Base-by-base conservation (phyloP, 2,329 filamentous ascomycete species). In the Alternaria sp. region DNA sequence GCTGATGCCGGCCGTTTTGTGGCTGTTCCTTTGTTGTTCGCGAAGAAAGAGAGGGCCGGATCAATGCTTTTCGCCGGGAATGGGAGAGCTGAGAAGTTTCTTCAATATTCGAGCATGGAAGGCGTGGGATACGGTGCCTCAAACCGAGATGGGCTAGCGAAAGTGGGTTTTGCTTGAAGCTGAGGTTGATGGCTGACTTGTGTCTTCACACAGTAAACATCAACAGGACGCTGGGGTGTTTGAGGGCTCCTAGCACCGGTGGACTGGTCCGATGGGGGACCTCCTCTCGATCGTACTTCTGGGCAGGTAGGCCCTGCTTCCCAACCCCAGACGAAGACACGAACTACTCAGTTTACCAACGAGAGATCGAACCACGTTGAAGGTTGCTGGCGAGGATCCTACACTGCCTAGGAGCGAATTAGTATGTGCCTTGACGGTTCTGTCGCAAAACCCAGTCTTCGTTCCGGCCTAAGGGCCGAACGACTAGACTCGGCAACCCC, bases 211-310 rank as follows among this genome's bases (percentile, higher is more conserved):
- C 23, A 28, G 28, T 24, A 42, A 33, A 34, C 28, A 28, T 23
- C 36, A 42, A 21, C 9, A 34, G 29, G 39, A 23, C 14, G 28
- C 7, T 24, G 26, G 14, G 34, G 13, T 36, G 28, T n/a, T 36
- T 56, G 53, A 60, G 53, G 53, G 54, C 49, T 60, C 58, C 56
- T 56, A 46, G 53, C 44, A 56, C 49, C 53, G 51, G 49, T 53
- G 6, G 26, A 34, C 31, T 37, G 23, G 41, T n/a, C 49, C 49
- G 55, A 49, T 54, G 58, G 53, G 44, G 58, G 53, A 37, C 41
- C 48, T 60, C 57, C 42, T 53, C 41, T 56, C 57, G 53, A 42
- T 48, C 46, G 53, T 44, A 50, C 57, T 28, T 41, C 42, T 42
- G 48, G 44, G 23, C 48, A 26, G 44, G 23, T 26, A 37, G 36